Conservation (phyloP, 2,329 filamentous ascomycete species). For the Fusarium nematophilum region DNA sequence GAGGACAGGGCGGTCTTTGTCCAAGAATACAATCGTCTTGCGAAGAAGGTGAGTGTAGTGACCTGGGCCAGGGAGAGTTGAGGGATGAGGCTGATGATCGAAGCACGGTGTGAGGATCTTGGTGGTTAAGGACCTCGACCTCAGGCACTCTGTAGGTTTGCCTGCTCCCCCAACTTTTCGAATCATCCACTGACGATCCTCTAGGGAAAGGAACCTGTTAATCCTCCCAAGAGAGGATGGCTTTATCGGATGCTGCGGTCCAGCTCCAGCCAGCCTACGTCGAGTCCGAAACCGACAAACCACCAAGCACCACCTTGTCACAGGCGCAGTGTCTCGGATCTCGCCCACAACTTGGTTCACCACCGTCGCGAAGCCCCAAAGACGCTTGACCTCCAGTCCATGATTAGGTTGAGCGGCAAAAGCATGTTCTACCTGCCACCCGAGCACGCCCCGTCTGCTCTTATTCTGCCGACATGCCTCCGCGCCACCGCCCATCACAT, state of each 20-base stretch:
- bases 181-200: slow-evolving; percentile 10
- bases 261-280: slow-evolving; percentile 28
- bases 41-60: slow-evolving; percentile 61
- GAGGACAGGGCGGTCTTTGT: slow-evolving; percentile 62
- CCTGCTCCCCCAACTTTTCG: neutral
- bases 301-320: slow-evolving; percentile 46
- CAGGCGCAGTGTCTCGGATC: slow-evolving; percentile 67
- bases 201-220: slow-evolving; percentile 36
- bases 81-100: neutral
- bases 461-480: slow-evolving; percentile 73
- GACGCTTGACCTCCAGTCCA: slow-evolving; percentile 64
- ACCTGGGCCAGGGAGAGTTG: neutral
- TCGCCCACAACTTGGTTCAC: slow-evolving; percentile 60
- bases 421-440: slow-evolving; percentile 70
- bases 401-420: slow-evolving; percentile 72
- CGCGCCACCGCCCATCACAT: slow-evolving; percentile 74
- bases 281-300: slow-evolving; percentile 10
- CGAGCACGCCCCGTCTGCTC: slow-evolving; percentile 66
- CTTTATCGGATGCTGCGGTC: slow-evolving; percentile 52
- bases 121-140: slow-evolving; percentile 50
- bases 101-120: slow-evolving; percentile 65
- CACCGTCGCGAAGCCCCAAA: slow-evolving; percentile 59
- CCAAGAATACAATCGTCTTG: slow-evolving; percentile 70
- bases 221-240: slow-evolving; percentile 51
- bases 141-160: slow-evolving; percentile 48